Evolutionary conservation across 441 rosid species (phyloP), one percentile per base, ranked within the genome.

Genomic region (Macaranga tanarius): DNA sequence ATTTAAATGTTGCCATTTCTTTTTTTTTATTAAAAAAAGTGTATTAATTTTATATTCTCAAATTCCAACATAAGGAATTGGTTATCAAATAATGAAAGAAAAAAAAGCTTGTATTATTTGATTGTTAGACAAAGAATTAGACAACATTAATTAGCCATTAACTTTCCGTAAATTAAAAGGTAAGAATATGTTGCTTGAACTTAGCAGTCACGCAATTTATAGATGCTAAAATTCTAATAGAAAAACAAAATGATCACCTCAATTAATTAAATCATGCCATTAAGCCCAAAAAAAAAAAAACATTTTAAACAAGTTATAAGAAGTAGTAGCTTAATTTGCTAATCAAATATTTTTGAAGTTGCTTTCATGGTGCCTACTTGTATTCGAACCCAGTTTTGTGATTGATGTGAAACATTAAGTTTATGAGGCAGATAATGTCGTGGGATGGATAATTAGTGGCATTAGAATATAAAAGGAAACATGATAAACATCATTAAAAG

Each of bases 361-460:
- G 23, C 45, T 61, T 61, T 61, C 22, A 17, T 34, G 1, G 31
- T 61, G 45, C 31, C 44, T 13, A 61, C 0, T 61, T 40, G 7
- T 5, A 38, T 13, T 19, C 10, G 16, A 62, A 16, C 45, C 22
- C 15, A 42, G 9, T 62, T 62, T 8, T 38, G n/a, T 19, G 66
- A 40, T 62, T 62, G 66, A 62, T 38, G 45, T 62, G 66, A 62
- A 62, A 20, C 17, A 58, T 58, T 58, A 25, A 10, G 19, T 15
- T 59, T 15, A 59, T 59, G 59, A 3, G 28, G 13, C 12, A 10
- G 6, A 57, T 57, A 26, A 9, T 61, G 44, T 26, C 34, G 13
- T 28, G 28, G 22, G 63, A 60, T 60, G 52, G 15, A 28, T 28
- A 60, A 28, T 28, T 28, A 31, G n/a, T 23, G 38, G 10, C 62